Base-by-base conservation (phyloP, 306 rosid genomes). In the Acacia confusa region DNA sequence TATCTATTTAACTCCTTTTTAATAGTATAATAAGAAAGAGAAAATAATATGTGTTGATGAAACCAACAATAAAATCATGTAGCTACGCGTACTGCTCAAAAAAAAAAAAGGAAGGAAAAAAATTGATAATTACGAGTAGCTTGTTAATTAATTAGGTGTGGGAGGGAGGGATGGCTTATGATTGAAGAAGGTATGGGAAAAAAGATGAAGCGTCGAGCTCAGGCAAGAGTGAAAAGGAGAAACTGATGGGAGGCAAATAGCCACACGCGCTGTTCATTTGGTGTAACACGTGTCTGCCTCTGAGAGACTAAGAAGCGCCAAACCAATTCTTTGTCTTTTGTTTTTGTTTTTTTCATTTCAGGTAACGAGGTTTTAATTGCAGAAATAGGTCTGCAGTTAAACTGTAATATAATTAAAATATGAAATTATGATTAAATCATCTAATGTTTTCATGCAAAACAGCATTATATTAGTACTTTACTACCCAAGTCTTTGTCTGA, bases 231-330 rank as follows among this genome's bases (percentile, higher is more conserved):
- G 16, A 40, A 38, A 64, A 36, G 79, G 12, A 64, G 17, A 25
- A 65, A 74, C 47, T 27, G 6, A 58, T 9, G 24, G 43, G 74
- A 41, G 63, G 84, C 50, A 63, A 73, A 73, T 70, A 44, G 48
- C 67, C 67, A n/a, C 36, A 74, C 36, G 52, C 66, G 14, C 52
- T 22, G 34, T 32, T 38, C 7, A 57, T 8, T n/a, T 47, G 25
- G 15, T 7, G 53, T 55, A 13, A 20, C 15, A 9, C 30, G 3
- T 10, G 17, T 24, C 16, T 24, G 30, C 30, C 4, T 58, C 6
- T 4, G 65, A 58, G 65, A 9, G 30, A 9, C 4, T 0, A 53
- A 53, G 61, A 19, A 15, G 57, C n/a, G 58, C 58, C 58, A 52
- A 16, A 52, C 58, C 58, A 52, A 19, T 47, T 47, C 19, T 2